These are phyloP conservation scores for Geotrichum europaeum DNA, from an alignment of 1,139 yeast species.

Conservation along the genomic window DNA sequence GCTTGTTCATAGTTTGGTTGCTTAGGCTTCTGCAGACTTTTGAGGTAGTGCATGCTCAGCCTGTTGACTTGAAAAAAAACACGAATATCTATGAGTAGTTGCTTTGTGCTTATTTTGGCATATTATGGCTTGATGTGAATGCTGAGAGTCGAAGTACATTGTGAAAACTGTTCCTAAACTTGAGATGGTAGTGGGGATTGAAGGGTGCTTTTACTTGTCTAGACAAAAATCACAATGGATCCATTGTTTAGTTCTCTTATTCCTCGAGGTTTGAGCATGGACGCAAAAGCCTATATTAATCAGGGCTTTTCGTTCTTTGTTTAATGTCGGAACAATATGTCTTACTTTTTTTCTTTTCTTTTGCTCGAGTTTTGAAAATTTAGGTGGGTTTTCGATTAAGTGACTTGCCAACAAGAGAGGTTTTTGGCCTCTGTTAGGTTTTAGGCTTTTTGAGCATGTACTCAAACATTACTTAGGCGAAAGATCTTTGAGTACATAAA, in stretches of 20 bases:
- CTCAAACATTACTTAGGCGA: too few species aligned
- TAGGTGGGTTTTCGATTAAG: background rate
- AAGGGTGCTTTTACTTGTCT: background rate
- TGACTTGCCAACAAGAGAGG: background rate
- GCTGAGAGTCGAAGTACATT: background rate
- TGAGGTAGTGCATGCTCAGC: background rate
- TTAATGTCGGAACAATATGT: background rate
- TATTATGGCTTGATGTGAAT: background rate
- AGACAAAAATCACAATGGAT: background rate
- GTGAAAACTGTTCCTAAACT: background rate
- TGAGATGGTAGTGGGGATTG: background rate
- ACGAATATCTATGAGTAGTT: background rate
- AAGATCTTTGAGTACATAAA: too few species aligned
- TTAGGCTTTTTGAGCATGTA: too few species aligned
- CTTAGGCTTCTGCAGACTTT: background rate
- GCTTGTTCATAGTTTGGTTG: background rate
- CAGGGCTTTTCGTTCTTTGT: background rate
- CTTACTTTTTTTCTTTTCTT: background rate
- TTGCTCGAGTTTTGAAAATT: background rate
- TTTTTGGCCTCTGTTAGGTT: too few species aligned
- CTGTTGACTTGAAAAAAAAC: background rate
- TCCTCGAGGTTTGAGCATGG: background rate
- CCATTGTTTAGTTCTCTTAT: background rate
- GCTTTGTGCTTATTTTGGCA: background rate
- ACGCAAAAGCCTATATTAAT: background rate